Conservation (phyloP, 495 filamentous ascomycete species). For the Astrocystis sublimbata region DNA sequence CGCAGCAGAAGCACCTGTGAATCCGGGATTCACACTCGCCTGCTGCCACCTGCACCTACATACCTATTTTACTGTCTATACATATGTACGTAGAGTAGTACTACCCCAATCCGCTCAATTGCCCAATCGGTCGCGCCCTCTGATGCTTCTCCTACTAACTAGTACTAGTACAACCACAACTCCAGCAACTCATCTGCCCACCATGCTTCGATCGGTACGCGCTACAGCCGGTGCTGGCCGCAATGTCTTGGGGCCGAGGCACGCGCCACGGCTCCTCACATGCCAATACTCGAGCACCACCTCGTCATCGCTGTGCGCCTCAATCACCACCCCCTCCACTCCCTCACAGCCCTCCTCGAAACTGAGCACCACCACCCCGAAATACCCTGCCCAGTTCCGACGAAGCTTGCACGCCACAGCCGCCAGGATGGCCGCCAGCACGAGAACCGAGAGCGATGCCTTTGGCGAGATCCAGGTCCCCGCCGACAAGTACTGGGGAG, state of each 20-base stretch:
- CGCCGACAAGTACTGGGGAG: constrained; percentile 97
- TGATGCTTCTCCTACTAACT: background rate
- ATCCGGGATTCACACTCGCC: too few relatives aligned
- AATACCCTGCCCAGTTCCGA: constrained; percentile 30
- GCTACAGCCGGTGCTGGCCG: constrained; percentile 36
- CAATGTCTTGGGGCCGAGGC: constrained; percentile 42
- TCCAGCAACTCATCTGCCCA: constrained; percentile 7
- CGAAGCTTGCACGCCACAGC: constrained; percentile 52
- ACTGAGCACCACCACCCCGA: constrained; percentile 23
- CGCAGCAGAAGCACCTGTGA: background rate
- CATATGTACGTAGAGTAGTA: too few relatives aligned
- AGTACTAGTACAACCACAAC: background rate
- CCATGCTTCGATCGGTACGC: constrained; percentile 50
- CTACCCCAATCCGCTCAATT: background rate
- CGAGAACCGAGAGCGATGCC: constrained; percentile 89
- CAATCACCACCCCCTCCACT: constrained; percentile 20
- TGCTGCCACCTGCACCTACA: background rate
- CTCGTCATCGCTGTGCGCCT: constrained; percentile 13
- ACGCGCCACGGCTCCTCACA: constrained; percentile 41
- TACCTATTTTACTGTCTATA: too few relatives aligned
- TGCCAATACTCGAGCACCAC: constrained; percentile 33
- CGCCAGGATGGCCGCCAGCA: constrained; percentile 52
- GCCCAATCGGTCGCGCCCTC: constrained; percentile 4
- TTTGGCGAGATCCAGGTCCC: constrained; percentile 95
- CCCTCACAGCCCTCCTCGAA: constrained; percentile 24